phyloP scores from a whole-genome alignment of 2,329 filamentous ascomycete genomes.

The Nothophaeocryptopus gaeumannii region DNA sequence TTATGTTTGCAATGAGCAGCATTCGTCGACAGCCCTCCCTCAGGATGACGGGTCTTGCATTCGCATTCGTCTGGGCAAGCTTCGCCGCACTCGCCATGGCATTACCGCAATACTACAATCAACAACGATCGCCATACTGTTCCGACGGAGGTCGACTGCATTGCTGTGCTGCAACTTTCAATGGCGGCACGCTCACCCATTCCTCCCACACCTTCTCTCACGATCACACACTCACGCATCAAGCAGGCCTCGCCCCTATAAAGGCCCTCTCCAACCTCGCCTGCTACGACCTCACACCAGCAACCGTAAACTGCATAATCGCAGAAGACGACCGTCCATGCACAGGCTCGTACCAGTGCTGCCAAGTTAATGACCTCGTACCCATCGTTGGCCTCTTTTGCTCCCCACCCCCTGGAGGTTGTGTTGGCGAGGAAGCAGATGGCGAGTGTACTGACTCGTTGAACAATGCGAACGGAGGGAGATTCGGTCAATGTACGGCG shows the following conservation, averaged over 20 bases:
- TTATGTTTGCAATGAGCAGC: too few species aligned
- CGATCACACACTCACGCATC: background rate
- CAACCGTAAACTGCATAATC: conserved; percentile 22
- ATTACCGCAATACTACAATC: background rate
- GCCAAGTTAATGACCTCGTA: conserved; percentile 20
- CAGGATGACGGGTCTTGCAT: too few species aligned
- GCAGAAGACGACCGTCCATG: conserved; percentile 10
- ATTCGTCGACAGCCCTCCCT: too few species aligned
- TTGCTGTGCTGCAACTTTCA: conserved; percentile 20
- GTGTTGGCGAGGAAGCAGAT: conserved; percentile 11
- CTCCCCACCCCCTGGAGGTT: conserved; percentile 19
- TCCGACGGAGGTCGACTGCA: conserved; percentile 21
- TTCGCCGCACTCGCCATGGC: background rate
- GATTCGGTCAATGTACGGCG: conserved; percentile 4
- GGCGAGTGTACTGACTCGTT: conserved; percentile 5
- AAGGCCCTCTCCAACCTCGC: conserved; percentile 9
- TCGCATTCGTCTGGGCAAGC: too few species aligned
- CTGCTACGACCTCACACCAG: conserved; percentile 23
- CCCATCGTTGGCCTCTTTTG: conserved; percentile 21
- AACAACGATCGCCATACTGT: conserved; percentile 9
- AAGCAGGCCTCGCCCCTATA: conserved; percentile 7
- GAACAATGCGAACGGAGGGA: background rate
- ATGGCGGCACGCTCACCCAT: background rate
- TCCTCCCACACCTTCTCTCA: conserved; percentile 2
- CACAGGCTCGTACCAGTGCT: conserved; percentile 17